phyloP scores from a whole-genome alignment of 1,284 basidiomycete genomes.

The Trametes hirsuta region DNA sequence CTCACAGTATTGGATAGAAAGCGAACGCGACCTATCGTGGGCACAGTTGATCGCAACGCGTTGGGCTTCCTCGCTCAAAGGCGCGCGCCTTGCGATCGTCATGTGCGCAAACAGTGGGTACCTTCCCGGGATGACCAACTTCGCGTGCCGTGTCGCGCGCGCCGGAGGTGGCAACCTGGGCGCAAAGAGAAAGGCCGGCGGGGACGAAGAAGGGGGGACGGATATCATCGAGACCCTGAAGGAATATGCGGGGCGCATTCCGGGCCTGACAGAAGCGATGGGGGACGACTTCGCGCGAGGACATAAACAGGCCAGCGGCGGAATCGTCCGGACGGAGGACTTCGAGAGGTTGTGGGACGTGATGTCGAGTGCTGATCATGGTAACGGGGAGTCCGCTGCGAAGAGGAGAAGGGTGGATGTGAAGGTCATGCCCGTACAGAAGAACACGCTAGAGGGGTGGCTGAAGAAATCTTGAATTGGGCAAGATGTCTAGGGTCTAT shows the following conservation, averaged over 20 bases:
- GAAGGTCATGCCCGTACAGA: constrained; percentile 16
- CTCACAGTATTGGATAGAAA: neutral
- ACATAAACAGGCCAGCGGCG: constrained; percentile 38
- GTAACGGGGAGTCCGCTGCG: constrained; percentile 1
- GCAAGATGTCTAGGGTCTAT: neutral
- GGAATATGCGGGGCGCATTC: constrained; percentile 31
- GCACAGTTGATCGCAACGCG: constrained; percentile 36
- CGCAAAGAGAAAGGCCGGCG: constrained; percentile 4
- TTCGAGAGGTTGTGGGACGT: constrained; percentile 34
- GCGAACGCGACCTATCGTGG: neutral
- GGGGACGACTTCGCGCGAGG: constrained; percentile 39
- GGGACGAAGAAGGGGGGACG: constrained; percentile 16
- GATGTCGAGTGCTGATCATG: constrained; percentile 22
- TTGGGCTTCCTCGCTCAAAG: constrained; percentile 37
- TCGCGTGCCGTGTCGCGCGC: constrained; percentile 34
- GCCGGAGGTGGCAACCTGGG: constrained; percentile 10
- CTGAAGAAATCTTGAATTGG: constrained; percentile 15
- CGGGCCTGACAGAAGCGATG: constrained; percentile 33
- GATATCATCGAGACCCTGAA: constrained; percentile 35
- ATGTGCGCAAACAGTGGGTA: constrained; percentile 39
- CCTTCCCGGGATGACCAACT: constrained; percentile 35
- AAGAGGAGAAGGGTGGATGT: neutral
- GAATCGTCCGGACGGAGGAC: constrained; percentile 32
- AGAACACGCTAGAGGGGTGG: constrained; percentile 32
- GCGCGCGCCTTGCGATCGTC: constrained; percentile 35